Evolutionary conservation across 1,284 basidiomycete genomes (phyloP), one percentile per base, ranked within the genome.

Genomic region (Naganishia liquefaciens): DNA sequence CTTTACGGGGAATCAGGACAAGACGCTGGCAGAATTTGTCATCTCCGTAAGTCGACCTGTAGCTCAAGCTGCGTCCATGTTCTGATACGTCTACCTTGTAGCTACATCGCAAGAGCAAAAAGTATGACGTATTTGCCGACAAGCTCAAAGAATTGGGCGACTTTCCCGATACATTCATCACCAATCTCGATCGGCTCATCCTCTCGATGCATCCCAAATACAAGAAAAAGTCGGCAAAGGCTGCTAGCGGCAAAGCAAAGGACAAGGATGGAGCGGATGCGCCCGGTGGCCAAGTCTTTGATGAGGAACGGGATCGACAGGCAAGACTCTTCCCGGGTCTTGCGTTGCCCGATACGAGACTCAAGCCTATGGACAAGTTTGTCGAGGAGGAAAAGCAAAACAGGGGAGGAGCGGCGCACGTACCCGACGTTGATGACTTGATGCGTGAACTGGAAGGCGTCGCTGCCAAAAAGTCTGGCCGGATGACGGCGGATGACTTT

Each of bases 181-280:
- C 92, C 75, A 95, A 89, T 73, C 86, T 99, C 54, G 95, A 99
- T 81, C 88, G 96, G 33, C 85, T 98, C 67, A 92, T 99, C 71
- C 85, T 95, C 58, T 90, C 86, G 67, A 86, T 98, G 83, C 96
- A 99, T 74, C 96, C 95, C 0, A 97, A 94, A 73, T 89, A 98
- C 82, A 96, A 93, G 82, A 90, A 91, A 79, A 86, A 83, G 73
- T 71, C 78, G 69, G 75, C 81, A 21, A 84, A 84, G 64, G 74
- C 80, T 33, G 39, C 30, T 1, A 54, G 47, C 3, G 53, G 52
- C n/a, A 37, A 63, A 25, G 64, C 57, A 13, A 57, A 64, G 25
- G 50, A 30, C 28, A 49, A 72, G 68, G 62, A 47, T 66, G 82
- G 81, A 61, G 82, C 77, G 30, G 75, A 82, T 71, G 70, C 77